Evolutionary conservation across 345 rosid genomes (phyloP).

Genomic region (Turritis glabra): DNA sequence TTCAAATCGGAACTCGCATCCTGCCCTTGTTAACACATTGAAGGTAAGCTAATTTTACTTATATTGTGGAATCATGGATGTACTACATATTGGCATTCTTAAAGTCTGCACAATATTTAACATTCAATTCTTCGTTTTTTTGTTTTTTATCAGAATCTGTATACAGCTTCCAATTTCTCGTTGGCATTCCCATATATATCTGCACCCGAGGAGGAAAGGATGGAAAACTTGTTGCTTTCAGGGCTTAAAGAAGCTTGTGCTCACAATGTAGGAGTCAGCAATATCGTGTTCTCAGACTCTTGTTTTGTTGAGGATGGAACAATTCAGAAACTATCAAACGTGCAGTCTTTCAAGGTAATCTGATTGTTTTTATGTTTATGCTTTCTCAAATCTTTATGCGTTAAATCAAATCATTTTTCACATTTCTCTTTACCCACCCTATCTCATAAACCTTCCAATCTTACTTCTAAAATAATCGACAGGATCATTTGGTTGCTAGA

Average conservation of each 20-base stretch:
- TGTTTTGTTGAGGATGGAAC: constrained; percentile 64
- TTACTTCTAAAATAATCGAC: not conserved
- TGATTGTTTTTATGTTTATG: not conserved
- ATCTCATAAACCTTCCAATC: not conserved
- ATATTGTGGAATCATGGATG: not conserved
- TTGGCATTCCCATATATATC: constrained; percentile 88
- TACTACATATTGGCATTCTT: not conserved
- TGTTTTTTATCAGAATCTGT: constrained; percentile 51
- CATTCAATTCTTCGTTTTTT: constrained; percentile 20
- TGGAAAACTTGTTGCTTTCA: constrained; percentile 70
- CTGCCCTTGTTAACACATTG: constrained; percentile 62
- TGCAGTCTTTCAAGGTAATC: constrained; percentile 64
- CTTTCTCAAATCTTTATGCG: not conserved
- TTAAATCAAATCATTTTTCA: not conserved
- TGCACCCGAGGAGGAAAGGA: constrained; percentile 63
- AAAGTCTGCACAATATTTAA: not conserved
- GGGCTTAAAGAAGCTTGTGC: constrained; percentile 71
- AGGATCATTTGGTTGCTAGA: constrained; percentile 48
- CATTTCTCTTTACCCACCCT: not conserved
- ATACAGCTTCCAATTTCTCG: constrained; percentile 68
- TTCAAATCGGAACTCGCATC: constrained; percentile 47
- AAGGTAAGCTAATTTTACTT: constrained; percentile 46
- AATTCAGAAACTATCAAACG: constrained; percentile 57
- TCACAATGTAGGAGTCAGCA: constrained; percentile 43
- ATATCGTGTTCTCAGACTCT: constrained; percentile 69